A percentile compares a stretch with the other conserved stretches of the same genome.
Evolutionary conservation across 2,329 filamentous ascomycete species (phyloP).

Genomic region (Curvularia eragrostidis): DNA sequence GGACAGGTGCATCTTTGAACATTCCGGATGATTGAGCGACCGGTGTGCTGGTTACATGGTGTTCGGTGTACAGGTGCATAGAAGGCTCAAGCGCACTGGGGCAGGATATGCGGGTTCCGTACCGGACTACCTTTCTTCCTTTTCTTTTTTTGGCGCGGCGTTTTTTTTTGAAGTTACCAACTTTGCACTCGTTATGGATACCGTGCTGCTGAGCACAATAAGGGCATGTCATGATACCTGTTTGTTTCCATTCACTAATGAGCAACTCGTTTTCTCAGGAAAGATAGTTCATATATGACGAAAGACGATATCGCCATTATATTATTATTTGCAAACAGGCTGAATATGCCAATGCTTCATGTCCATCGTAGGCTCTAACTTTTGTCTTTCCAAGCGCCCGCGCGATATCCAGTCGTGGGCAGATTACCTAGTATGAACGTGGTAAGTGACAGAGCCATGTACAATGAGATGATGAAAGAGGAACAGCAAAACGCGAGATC

Average conservation of each 20-base stretch:
- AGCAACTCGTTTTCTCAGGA: not conserved
- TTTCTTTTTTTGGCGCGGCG: not conserved
- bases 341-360: not conserved
- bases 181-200: not conserved
- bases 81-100: not conserved
- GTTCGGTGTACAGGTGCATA: not conserved
- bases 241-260: not conserved
- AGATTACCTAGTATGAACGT: constrained; percentile 27
- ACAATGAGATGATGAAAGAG: constrained; percentile 7
- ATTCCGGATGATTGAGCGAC: constrained; percentile 31
- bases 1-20: constrained; percentile 34
- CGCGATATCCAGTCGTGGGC: constrained; percentile 2
- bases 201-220: no score
- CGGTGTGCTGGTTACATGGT: not conserved
- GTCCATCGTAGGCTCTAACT: not conserved
- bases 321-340: not conserved
- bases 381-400: constrained; percentile 14
- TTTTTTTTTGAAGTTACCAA: no score
- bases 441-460: constrained; percentile 28
- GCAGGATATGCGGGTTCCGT: not conserved
- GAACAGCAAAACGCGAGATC: not conserved
- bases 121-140: not conserved
- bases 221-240: not conserved
- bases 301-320: not conserved
- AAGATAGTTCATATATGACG: not conserved